Conservation (phyloP, 176 grass and related monocot species). For the Chrysopogon serrulatus region DNA sequence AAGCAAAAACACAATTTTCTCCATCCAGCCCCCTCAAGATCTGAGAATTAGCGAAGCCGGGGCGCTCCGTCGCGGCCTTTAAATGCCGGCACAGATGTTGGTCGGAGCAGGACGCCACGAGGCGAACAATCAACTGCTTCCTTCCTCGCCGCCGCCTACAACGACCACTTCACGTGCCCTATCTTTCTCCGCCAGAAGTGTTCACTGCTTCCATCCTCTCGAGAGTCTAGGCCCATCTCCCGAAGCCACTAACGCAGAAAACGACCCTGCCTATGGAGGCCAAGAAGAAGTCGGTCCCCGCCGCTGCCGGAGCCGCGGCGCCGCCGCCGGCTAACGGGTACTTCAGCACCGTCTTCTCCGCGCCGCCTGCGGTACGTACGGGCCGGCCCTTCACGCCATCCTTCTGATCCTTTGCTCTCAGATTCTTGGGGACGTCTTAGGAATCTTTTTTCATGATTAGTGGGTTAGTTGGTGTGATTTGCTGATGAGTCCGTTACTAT, state of each 20-base stretch:
- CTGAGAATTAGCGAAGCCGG: background rate
- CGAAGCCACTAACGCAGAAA: background rate
- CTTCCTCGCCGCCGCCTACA: conserved; percentile 24
- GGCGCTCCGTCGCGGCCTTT: background rate
- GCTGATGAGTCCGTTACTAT: background rate
- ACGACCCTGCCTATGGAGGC: conserved; percentile 24
- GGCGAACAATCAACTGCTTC: conserved; percentile 24
- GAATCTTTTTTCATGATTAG: background rate
- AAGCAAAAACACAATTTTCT: background rate
- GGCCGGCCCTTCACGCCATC: background rate
- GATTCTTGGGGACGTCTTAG: background rate
- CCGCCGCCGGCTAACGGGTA: conserved; percentile 13
- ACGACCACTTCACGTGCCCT: conserved; percentile 29
- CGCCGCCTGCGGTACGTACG: conserved; percentile 42
- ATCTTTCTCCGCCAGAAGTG: background rate
- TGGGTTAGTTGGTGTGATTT: background rate
- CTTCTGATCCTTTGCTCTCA: background rate
- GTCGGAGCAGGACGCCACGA: conserved; percentile 37
- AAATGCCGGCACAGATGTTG: conserved; percentile 45
- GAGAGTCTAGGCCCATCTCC: background rate
- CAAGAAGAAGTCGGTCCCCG: conserved; percentile 32
- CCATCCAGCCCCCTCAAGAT: background rate
- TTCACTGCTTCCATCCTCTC: background rate
- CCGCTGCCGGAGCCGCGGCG: conserved; percentile 13
- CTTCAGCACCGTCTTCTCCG: conserved; percentile 42